phyloP scores from a whole-genome alignment of 2,329 filamentous ascomycete species.

The Xylaria sp. region DNA sequence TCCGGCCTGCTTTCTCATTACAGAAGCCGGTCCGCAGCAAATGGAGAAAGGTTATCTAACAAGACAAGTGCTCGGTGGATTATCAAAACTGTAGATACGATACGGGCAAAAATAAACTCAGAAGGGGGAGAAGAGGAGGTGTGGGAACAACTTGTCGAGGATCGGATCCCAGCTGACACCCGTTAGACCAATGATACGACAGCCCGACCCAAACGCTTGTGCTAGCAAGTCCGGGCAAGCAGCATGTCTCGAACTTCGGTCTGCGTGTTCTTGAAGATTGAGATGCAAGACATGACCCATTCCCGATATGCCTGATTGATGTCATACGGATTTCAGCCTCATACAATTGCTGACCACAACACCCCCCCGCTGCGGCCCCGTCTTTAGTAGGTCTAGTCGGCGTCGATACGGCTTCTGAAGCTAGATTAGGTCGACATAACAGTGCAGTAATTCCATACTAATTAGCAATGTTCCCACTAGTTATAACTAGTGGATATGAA shows the following conservation, averaged over 20 bases:
- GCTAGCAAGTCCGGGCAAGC: neutral
- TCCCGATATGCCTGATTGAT: neutral
- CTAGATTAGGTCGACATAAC: neutral
- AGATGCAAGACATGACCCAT: neutral
- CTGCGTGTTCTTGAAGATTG: constrained; percentile 1
- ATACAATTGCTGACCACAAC: neutral
- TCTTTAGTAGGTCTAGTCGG: neutral
- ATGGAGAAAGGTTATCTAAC: neutral
- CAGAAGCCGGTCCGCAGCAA: neutral
- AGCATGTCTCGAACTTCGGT: neutral
- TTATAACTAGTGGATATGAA: neutral
- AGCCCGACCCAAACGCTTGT: neutral
- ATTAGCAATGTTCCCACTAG: neutral
- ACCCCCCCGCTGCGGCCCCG: neutral
- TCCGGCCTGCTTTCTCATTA: neutral
- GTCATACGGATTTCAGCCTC: neutral
- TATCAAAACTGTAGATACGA: neutral
- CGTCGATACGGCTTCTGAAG: neutral
- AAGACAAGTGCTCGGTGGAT: neutral
- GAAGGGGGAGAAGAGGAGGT: too few relatives aligned
- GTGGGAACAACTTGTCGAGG: neutral
- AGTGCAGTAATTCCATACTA: neutral
- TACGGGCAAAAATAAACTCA: neutral
- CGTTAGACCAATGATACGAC: neutral
- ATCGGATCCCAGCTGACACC: constrained; percentile 10